Evolutionary conservation across 495 filamentous ascomycete genomes (phyloP).

Genomic region (Daldinia childiae): DNA sequence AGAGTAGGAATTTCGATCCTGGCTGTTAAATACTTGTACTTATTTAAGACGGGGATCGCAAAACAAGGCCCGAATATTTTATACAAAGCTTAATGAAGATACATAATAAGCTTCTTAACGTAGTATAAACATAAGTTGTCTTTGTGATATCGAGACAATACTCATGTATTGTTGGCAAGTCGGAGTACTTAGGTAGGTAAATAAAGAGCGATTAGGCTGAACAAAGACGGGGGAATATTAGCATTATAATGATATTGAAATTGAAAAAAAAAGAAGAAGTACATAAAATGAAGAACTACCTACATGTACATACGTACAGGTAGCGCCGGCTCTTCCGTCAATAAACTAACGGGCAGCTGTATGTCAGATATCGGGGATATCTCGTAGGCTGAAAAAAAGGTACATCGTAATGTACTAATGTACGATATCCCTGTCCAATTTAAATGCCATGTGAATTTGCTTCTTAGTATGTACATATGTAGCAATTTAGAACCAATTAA

Average conservation of each 20-base stretch:
- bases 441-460: background rate
- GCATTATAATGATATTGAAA: no score
- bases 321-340: no score
- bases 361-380: background rate
- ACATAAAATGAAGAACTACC: no score
- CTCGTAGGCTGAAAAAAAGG: background rate
- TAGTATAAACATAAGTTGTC: background rate
- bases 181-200: background rate
- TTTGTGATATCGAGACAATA: background rate
- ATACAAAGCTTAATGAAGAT: background rate
- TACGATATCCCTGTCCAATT: background rate
- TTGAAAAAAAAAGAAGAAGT: no score
- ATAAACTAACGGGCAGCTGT: no score
- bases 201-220: background rate
- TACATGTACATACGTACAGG: no score
- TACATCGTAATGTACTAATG: background rate
- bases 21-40: background rate
- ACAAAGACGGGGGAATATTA: no score
- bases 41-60: background rate
- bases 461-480: no score
- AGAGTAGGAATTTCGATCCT: background rate
- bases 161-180: background rate
- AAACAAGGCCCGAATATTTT: background rate
- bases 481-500: constrained; percentile 10
- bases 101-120: background rate